These are phyloP conservation scores for Lecanoromycetidae sp. DNA, from an alignment of 2,329 filamentous ascomycete species.

Conservation along the genomic window DNA sequence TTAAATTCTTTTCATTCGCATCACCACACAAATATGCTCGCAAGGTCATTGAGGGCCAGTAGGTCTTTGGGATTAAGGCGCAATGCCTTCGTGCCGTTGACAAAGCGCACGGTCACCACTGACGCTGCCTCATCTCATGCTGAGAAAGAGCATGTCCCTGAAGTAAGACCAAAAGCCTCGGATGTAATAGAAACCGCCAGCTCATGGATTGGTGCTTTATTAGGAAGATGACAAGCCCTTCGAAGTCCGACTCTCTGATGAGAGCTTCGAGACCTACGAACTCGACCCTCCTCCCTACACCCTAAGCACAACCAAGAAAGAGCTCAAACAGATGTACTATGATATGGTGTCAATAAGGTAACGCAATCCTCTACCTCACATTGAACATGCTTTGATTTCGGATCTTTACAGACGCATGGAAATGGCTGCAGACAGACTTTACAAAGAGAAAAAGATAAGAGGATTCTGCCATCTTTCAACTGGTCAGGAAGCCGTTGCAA, in stretches of 20 bases:
- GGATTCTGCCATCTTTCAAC: slow-evolving; percentile 99
- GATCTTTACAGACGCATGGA: slow-evolving; percentile 77
- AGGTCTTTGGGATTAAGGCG: slow-evolving; percentile 28
- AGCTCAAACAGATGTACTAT: slow-evolving; percentile 97
- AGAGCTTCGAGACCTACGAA: slow-evolving; percentile 99
- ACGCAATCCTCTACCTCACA: too few species aligned
- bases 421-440: slow-evolving; percentile 95
- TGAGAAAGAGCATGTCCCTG: slow-evolving; percentile 60
- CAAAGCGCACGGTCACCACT: slow-evolving; percentile 74
- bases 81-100: slow-evolving; percentile 34
- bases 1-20: neutral
- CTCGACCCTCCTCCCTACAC: slow-evolving; percentile 92
- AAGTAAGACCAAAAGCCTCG: slow-evolving; percentile 42
- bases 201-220: neutral
- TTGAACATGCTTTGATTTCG: neutral
- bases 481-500: slow-evolving; percentile 92
- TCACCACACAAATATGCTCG: slow-evolving; percentile 18
- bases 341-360: slow-evolving; percentile 76
- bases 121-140: slow-evolving; percentile 86
- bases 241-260: slow-evolving; percentile 82
- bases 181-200: slow-evolving; percentile 3
- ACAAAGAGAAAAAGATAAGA: slow-evolving; percentile 99
- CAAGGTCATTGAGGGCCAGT: slow-evolving; percentile 18
- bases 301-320: slow-evolving; percentile 86
- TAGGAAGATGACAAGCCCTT: slow-evolving; percentile 92